These are phyloP conservation scores for Raddia distichophylla DNA, from an alignment of 176 grass and related monocot species.

Conservation along the genomic window DNA sequence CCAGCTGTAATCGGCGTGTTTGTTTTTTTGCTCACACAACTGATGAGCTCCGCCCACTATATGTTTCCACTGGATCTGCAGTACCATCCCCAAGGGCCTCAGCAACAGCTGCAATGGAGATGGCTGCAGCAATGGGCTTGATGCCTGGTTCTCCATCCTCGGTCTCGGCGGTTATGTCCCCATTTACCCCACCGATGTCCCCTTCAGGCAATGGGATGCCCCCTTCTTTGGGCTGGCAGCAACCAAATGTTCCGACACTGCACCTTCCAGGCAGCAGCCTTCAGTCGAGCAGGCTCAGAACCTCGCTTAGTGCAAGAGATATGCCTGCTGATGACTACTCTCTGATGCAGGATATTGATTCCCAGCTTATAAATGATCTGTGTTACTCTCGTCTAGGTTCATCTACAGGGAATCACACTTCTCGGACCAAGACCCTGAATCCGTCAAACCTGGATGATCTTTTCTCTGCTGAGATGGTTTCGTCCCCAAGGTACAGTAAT, in stretches of 20 bases:
- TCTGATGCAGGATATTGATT: constrained; percentile 57
- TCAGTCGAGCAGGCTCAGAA: constrained; percentile 79
- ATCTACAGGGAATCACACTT: constrained; percentile 43
- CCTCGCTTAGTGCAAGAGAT: constrained; percentile 73
- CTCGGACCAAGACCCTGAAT: constrained; percentile 55
- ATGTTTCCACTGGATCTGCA: constrained; percentile 76
- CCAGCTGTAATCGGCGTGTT: constrained; percentile 67
- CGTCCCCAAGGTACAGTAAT: constrained; percentile 65
- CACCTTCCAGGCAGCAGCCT: constrained; percentile 75
- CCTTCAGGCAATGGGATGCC: constrained; percentile 67
- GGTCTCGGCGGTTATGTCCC: constrained; percentile 52
- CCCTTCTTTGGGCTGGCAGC: constrained; percentile 57
- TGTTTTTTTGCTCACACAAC: constrained; percentile 88
- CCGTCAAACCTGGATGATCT: constrained; percentile 78
- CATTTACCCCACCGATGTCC: constrained; percentile 65
- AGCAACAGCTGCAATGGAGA: constrained; percentile 59
- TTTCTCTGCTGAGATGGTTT: constrained; percentile 76
- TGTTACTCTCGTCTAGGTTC: constrained; percentile 58
- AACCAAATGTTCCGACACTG: constrained; percentile 63
- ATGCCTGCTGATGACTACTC: constrained; percentile 65
- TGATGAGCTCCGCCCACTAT: constrained; percentile 72
- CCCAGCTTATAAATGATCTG: constrained; percentile 54
- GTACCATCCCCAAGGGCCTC: constrained; percentile 59
- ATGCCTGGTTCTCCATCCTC: constrained; percentile 66
- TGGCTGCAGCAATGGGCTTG: constrained; percentile 66